Conservation (phyloP, 2,329 filamentous ascomycete species). For the Nakataea oryzae region DNA sequence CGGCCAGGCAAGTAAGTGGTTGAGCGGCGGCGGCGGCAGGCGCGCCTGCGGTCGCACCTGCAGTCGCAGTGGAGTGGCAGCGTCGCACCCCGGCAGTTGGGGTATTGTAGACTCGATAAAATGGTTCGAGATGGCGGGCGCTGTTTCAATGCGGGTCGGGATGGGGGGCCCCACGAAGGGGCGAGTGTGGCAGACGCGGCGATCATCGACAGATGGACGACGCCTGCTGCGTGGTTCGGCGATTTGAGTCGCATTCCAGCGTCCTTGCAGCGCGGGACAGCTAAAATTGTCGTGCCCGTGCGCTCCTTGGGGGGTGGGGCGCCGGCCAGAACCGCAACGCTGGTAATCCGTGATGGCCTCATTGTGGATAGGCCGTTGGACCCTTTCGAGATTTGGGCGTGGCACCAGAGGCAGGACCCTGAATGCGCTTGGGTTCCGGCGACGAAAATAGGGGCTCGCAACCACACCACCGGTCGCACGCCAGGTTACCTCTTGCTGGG, state of each 20-base stretch:
- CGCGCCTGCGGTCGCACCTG: not conserved
- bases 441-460: not conserved
- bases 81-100: not conserved
- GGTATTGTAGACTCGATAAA: not conserved
- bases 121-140: not conserved
- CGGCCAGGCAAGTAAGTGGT: not conserved
- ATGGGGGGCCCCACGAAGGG: not conserved
- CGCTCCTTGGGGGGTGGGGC: not conserved
- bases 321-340: not conserved
- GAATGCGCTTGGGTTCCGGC: not conserved
- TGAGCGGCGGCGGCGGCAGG: too few species aligned
- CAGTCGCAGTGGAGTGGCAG: not conserved
- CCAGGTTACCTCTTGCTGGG: too few species aligned
- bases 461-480: not conserved
- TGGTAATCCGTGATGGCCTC: not conserved
- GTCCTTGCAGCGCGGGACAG: too few species aligned
- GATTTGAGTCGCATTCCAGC: too few species aligned
- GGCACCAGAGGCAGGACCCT: not conserved
- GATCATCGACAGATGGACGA: constrained; percentile 1
- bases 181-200: not conserved
- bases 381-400: not conserved
- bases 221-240: too few species aligned
- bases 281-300: not conserved
- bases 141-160: not conserved
- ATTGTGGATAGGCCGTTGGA: not conserved